Percentiles rank a stretch among this genome's conserved stretches.
phyloP scores from a whole-genome alignment of 2,329 filamentous ascomycete genomes.

The Pseudopyrenochaeta lycopersici region DNA sequence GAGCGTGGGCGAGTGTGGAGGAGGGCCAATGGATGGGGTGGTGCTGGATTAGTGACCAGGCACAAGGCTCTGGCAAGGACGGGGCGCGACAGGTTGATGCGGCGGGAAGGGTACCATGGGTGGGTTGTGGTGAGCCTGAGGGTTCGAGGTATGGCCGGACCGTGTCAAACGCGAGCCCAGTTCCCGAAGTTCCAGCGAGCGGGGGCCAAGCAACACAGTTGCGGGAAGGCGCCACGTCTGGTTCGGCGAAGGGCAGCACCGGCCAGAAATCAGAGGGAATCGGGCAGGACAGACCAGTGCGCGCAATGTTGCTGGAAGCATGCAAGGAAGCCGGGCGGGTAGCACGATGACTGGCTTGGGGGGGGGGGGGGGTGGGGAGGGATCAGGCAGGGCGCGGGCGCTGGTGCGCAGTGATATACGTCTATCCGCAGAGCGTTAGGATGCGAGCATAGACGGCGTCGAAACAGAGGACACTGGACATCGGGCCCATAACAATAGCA shows the following conservation, averaged over 20 bases:
- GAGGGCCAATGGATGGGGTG: constrained; percentile 32
- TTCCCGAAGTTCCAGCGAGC: background rate
- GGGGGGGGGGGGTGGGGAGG: constrained; percentile 2
- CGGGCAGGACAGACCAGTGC: background rate
- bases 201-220: background rate
- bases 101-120: constrained; percentile 27
- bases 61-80: constrained; percentile 26
- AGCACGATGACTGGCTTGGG: background rate
- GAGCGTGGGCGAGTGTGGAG: constrained; percentile 25
- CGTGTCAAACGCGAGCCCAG: background rate
- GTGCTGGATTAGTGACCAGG: constrained; percentile 13
- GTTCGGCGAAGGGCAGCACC: background rate
- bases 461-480: constrained; percentile 11
- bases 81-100: constrained; percentile 22
- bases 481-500: constrained; percentile 25
- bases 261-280: background rate
- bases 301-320: background rate
- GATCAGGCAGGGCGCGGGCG: no score
- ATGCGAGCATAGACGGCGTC: constrained; percentile 4
- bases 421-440: constrained; percentile 1
- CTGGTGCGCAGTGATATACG: background rate
- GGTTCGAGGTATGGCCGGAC: background rate
- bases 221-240: background rate
- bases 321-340: background rate
- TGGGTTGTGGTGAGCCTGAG: constrained; percentile 11